These are phyloP conservation scores for Paracoccidioides lutzii DNA, from an alignment of 2,329 filamentous ascomycete species.

Conservation along the genomic window DNA sequence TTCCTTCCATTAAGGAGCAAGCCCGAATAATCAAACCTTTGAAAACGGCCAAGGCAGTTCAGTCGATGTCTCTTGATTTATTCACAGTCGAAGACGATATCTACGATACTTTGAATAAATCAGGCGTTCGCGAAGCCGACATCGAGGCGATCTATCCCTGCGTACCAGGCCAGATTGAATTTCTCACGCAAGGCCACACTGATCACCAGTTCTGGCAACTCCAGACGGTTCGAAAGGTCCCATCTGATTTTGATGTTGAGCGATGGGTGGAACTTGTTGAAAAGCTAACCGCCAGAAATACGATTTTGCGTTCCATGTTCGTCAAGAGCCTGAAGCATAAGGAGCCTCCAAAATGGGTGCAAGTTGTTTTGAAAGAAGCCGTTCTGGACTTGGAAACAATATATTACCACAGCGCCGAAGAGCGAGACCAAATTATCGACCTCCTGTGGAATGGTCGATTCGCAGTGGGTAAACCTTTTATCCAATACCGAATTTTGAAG, in stretches of 20 bases:
- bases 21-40: neutral
- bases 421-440: slow-evolving; percentile 15
- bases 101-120: neutral
- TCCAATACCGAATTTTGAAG: slow-evolving; percentile 22
- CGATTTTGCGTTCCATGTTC: slow-evolving; percentile 70
- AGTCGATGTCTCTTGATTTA: neutral
- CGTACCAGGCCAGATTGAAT: slow-evolving; percentile 11
- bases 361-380: slow-evolving; percentile 47
- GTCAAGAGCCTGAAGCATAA: slow-evolving; percentile 32
- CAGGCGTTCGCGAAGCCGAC: neutral
- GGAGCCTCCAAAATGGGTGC: slow-evolving; percentile 44
- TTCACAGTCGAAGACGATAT: neutral
- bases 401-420: slow-evolving; percentile 12
- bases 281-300: slow-evolving; percentile 50
- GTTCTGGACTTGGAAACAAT: slow-evolving; percentile 7
- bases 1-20: slow-evolving; percentile 6
- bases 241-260: slow-evolving; percentile 39
- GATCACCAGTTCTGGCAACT: slow-evolving; percentile 41
- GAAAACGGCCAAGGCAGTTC: neutral
- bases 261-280: slow-evolving; percentile 49
- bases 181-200: slow-evolving; percentile 25
- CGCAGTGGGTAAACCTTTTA: slow-evolving; percentile 21
- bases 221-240: slow-evolving; percentile 56
- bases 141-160: slow-evolving; percentile 13
- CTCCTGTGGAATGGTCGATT: slow-evolving; percentile 18